These are phyloP conservation scores for Aspergillus ostianus DNA, from an alignment of 495 filamentous ascomycete species.

Conservation along the genomic window DNA sequence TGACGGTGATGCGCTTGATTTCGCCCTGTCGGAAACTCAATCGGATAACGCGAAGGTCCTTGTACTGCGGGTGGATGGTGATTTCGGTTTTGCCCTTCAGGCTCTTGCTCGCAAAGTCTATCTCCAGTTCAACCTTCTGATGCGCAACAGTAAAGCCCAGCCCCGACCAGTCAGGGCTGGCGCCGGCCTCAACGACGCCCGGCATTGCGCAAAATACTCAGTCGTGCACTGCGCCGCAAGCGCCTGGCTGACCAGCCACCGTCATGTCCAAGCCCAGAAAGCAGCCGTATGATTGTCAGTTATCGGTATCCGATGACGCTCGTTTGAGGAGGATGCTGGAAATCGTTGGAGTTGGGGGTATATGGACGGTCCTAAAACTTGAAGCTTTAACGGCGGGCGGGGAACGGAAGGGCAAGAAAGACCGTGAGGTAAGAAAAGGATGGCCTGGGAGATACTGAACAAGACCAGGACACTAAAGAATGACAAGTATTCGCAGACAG, in stretches of 20 bases:
- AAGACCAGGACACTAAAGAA: background rate
- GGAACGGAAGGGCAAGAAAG: background rate
- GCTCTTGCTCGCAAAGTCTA: conserved; percentile 74
- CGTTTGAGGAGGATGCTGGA: background rate
- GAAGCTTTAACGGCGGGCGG: conserved; percentile 6
- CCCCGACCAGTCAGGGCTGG: conserved; percentile 33
- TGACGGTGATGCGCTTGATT: conserved; percentile 66
- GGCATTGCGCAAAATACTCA: conserved; percentile 46
- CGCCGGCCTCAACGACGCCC: conserved; percentile 42
- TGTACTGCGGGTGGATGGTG: conserved; percentile 65
- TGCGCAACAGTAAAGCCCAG: conserved; percentile 63
- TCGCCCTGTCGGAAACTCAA: conserved; percentile 87
- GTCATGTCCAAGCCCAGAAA: conserved; percentile 39
- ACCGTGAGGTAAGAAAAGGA: background rate
- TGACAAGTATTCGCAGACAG: background rate
- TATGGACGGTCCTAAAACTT: conserved; percentile 2
- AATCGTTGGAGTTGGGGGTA: background rate
- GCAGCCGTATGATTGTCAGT: conserved; percentile 9
- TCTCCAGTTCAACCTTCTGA: conserved; percentile 83
- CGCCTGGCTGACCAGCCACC: conserved; percentile 39
- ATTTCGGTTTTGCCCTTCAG: conserved; percentile 80
- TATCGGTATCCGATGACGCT: background rate
- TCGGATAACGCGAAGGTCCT: conserved; percentile 64
- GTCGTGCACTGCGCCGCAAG: conserved; percentile 41
- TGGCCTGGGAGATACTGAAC: background rate